phyloP scores from a whole-genome alignment of 2,329 filamentous ascomycete genomes.

The Plectosphaerella cucumerina region DNA sequence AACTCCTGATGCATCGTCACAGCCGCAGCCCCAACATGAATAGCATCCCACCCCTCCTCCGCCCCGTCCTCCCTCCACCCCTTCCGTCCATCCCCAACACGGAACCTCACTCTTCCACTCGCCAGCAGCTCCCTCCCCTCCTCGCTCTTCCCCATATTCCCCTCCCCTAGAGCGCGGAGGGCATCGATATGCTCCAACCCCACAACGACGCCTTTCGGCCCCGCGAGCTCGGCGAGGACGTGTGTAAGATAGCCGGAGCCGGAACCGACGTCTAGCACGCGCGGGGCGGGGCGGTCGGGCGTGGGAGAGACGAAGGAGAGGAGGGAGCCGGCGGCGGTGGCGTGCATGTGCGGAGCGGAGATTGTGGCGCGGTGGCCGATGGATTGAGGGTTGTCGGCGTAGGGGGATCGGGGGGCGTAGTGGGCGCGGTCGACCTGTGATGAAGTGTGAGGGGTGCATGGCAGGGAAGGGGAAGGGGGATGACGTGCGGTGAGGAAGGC shows the following conservation, averaged over 20 bases:
- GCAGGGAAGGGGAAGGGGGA: neutral
- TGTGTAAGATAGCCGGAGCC: conserved; percentile 85
- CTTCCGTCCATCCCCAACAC: conserved; percentile 69
- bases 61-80: conserved; percentile 51
- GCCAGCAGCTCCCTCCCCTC: conserved; percentile 58
- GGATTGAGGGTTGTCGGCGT: conserved; percentile 54
- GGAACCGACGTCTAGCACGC: conserved; percentile 70
- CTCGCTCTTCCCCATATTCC: conserved; percentile 62
- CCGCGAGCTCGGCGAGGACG: conserved; percentile 75
- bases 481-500: conserved; percentile 60
- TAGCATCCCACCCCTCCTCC: conserved; percentile 73
- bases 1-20: conserved; percentile 66
- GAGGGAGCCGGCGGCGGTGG: conserved; percentile 46
- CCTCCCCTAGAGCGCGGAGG: conserved; percentile 57
- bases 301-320: conserved; percentile 38
- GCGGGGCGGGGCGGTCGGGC: conserved; percentile 26
- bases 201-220: conserved; percentile 49
- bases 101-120: conserved; percentile 63
- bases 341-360: conserved; percentile 59
- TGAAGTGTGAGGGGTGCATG: neutral
- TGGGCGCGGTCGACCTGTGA: conserved; percentile 79
- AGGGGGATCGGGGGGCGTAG: conserved; percentile 69
- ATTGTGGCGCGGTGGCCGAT: conserved; percentile 56
- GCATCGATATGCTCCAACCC: conserved; percentile 71
- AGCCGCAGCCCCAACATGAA: conserved; percentile 91